These are phyloP conservation scores for Diutina mesorugosa DNA, from an alignment of 1,139 yeast species.

Conservation along the genomic window DNA sequence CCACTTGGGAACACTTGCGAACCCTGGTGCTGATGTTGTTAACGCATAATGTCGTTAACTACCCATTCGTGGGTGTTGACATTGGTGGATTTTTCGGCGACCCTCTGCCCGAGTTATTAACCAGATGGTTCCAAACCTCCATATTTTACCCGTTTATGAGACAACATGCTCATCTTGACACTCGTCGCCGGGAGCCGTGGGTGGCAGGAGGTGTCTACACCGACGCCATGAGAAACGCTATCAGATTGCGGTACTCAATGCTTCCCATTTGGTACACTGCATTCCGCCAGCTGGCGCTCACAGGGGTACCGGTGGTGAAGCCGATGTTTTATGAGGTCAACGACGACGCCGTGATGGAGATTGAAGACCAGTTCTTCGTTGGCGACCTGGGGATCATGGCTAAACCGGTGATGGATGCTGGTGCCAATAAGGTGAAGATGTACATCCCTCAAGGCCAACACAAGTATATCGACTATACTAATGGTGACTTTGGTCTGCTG, in stretches of 20 bases:
- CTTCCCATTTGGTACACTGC: conserved; percentile 73
- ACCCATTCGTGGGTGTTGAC: conserved; percentile 94
- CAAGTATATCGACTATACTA: conserved; percentile 41
- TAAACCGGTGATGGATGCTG: conserved; percentile 66
- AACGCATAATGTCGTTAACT: conserved; percentile 70
- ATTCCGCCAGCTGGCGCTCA: conserved; percentile 50
- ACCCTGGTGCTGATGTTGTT: conserved; percentile 80
- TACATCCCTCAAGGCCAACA: conserved; percentile 50
- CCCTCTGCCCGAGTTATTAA: conserved; percentile 66
- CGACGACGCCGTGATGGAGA: conserved; percentile 18
- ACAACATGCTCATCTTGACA: conserved; percentile 92
- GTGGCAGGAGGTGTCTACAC: conserved; percentile 65
- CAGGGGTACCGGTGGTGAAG: conserved; percentile 60
- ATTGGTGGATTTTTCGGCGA: conserved; percentile 95
- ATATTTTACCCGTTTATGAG: conserved; percentile 94
- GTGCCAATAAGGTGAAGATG: conserved; percentile 29
- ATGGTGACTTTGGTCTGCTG: conserved; percentile 14
- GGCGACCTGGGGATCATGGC: conserved; percentile 66
- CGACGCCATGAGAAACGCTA: conserved; percentile 54
- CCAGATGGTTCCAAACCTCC: conserved; percentile 95
- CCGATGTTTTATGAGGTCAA: conserved; percentile 48
- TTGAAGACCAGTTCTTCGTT: conserved; percentile 78
- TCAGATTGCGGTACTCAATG: conserved; percentile 59
- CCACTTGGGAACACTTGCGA: conserved; percentile 79
- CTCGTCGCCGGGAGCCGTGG: conserved; percentile 91